Base-by-base conservation (phyloP, 1,139 yeast species). In the Geotrichum cucujoidarum region DNA sequence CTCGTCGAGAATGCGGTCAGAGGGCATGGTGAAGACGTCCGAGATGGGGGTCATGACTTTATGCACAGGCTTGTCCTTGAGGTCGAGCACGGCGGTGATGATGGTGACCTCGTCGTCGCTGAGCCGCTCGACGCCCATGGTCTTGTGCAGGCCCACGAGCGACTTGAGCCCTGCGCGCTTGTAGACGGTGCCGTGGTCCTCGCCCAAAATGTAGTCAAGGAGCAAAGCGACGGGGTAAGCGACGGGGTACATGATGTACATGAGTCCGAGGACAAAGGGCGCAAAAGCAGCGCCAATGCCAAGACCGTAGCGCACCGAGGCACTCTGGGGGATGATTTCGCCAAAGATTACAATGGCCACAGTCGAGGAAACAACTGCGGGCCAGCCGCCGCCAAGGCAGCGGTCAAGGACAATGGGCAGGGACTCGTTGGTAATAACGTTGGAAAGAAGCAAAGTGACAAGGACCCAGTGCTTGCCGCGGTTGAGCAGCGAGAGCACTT, bases 401-500 rank as follows among this genome's bases (percentile, higher is more conserved):
- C 95, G 75, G 64, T 92, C 97, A 55, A 92, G 75, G 16, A 92
- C 95, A 59, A 92, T 92, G 1, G 98, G 98, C 53, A 92, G 74
- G 1, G 97, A 83, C 66, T 92, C 98, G 66, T 92, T 92, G 44
- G 97, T 92, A 63, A 92, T 87, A 45, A 92, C 97, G 62, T 92
- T 92, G 41, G 39, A 38, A 25, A 90, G 71, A 54, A 92, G 74
- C 52, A 92, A 69, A 0, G 98, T 92, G 29, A 92, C 97, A 49
- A 92, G 75, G n/a, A 92, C 92, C 97, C 97, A 90, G 68, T 92
- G 98, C 64, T 92, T 92, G 50, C 97, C 97, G 52, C 81, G 74
- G 46, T 84, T 79, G 49, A 90, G 77, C 57, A 92, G 72, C 25
- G 71, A 64, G 49, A 92, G 74, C 40, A 92, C 97, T 56, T 78